phyloP scores from a whole-genome alignment of 2,329 filamentous ascomycete genomes.

The Alternaria alternata region DNA sequence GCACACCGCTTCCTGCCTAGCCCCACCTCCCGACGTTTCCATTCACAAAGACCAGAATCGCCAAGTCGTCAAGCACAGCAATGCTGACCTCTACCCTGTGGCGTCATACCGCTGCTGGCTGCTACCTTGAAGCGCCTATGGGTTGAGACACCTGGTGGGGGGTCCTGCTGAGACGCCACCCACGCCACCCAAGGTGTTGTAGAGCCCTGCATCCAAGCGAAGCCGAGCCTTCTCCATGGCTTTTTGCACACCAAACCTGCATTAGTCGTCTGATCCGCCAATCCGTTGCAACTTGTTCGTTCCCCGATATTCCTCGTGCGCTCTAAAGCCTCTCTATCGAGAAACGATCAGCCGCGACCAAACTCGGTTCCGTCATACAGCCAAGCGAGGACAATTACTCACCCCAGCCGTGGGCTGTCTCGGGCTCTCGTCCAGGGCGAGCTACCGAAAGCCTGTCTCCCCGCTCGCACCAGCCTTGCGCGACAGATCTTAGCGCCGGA shows the following conservation, averaged over 20 bases:
- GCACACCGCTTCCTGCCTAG: conserved; percentile 1
- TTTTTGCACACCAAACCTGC: conserved; percentile 22
- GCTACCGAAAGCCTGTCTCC: conserved; percentile 25
- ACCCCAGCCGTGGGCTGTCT: conserved; percentile 26
- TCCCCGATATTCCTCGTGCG: conserved; percentile 35
- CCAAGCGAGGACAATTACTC: conserved; percentile 24
- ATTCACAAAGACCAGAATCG: conserved; percentile 12
- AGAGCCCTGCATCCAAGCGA: conserved; percentile 24
- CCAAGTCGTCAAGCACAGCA: conserved; percentile 39
- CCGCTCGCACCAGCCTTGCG: conserved; percentile 33
- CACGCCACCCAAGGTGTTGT: conserved; percentile 41
- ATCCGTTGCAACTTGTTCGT: conserved; percentile 29
- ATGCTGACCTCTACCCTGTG: conserved; percentile 45
- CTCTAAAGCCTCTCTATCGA: conserved; percentile 35
- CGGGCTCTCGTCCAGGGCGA: conserved; percentile 29
- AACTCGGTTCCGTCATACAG: conserved; percentile 25
- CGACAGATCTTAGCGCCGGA: conserved; percentile 26
- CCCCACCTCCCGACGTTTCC: conserved; percentile 7
- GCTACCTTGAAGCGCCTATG: conserved; percentile 12
- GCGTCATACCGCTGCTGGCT: conserved; percentile 40
- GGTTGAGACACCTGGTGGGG: conserved; percentile 27
- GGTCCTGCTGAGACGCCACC: conserved; percentile 39
- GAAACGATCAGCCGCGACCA: conserved; percentile 34
- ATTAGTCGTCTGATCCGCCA: conserved; percentile 31
- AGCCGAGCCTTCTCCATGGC: conserved; percentile 29